Evolutionary conservation across 2,329 filamentous ascomycete species (phyloP).

Genomic region (Exserohilum rostratum): DNA sequence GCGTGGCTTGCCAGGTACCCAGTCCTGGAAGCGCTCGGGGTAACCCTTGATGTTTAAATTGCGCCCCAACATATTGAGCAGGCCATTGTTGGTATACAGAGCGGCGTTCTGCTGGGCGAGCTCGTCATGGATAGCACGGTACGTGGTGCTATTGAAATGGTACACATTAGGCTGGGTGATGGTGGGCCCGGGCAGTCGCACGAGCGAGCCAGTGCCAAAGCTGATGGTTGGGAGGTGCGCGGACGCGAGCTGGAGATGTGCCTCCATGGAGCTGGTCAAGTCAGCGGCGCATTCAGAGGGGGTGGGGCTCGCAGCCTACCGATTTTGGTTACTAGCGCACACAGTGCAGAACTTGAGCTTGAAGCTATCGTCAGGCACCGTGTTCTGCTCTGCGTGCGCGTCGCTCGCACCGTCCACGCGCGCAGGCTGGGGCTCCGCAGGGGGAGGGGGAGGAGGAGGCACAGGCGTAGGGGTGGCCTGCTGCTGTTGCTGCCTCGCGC

Average conservation of each 20-base stretch:
- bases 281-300: conserved; percentile 17
- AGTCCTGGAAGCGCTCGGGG: conserved; percentile 97
- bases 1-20: conserved; percentile 84
- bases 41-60: conserved; percentile 94
- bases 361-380: conserved; percentile 62
- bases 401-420: conserved; percentile 41
- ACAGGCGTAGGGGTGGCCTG: conserved; percentile 57
- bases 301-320: conserved; percentile 60
- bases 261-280: conserved; percentile 83
- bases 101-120: conserved; percentile 83
- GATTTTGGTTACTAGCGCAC: conserved; percentile 98
- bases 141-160: conserved; percentile 96
- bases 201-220: conserved; percentile 93
- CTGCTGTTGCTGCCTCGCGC: conserved; percentile 51
- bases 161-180: conserved; percentile 97
- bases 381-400: conserved; percentile 28
- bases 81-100: conserved; percentile 88
- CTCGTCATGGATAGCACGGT: conserved; percentile 92
- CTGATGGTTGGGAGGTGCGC: conserved; percentile 92
- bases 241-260: conserved; percentile 88
- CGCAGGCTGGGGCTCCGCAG: conserved; percentile 45
- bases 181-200: conserved; percentile 87
- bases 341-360: conserved; percentile 98
- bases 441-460: conserved; percentile 56
- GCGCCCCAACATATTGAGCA: conserved; percentile 93